These are phyloP conservation scores for Xylariaceae sp. DNA, from an alignment of 2,329 filamentous ascomycete genomes.

Conservation along the genomic window DNA sequence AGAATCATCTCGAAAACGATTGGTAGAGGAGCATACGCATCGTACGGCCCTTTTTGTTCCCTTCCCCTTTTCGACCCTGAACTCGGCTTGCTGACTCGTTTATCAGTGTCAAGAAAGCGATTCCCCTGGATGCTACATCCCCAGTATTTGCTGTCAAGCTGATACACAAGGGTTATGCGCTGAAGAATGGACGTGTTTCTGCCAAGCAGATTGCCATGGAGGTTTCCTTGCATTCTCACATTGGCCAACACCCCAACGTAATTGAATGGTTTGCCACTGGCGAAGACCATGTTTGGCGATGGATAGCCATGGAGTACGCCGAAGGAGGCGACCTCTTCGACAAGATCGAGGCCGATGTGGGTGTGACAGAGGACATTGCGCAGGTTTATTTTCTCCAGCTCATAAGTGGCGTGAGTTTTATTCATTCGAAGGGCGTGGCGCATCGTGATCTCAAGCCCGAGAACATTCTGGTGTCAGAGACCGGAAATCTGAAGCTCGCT, in stretches of 20 bases:
- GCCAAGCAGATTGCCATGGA: conserved; percentile 89
- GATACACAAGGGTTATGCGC: conserved; percentile 94
- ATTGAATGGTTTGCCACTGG: conserved; percentile 88
- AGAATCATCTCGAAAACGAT: conserved; percentile 95
- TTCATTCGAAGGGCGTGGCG: conserved; percentile 92
- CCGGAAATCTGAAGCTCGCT: conserved; percentile 86
- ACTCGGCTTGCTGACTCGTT: conserved; percentile 15
- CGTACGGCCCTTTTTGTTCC: conserved; percentile 50
- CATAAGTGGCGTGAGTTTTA: conserved; percentile 83
- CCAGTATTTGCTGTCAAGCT: conserved; percentile 97
- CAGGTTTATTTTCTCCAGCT: conserved; percentile 96
- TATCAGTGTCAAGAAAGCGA: conserved; percentile 83
- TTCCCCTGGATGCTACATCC: conserved; percentile 59
- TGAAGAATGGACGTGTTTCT: conserved; percentile 80
- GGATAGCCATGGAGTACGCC: conserved; percentile 97
- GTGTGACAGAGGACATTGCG: conserved; percentile 88
- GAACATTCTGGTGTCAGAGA: conserved; percentile 82
- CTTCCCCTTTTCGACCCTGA: conserved; percentile 4
- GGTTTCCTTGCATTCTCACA: conserved; percentile 80
- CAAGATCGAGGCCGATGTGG: conserved; percentile 97
- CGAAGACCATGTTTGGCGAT: conserved; percentile 81
- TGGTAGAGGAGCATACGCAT: conserved; percentile 93
- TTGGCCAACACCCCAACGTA: conserved; percentile 86
- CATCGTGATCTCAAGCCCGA: conserved; percentile 92
- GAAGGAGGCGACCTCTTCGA: conserved; percentile 96